Evolutionary conservation across 345 rosid species (phyloP).

Genomic region (Capsella bursapastoris): DNA sequence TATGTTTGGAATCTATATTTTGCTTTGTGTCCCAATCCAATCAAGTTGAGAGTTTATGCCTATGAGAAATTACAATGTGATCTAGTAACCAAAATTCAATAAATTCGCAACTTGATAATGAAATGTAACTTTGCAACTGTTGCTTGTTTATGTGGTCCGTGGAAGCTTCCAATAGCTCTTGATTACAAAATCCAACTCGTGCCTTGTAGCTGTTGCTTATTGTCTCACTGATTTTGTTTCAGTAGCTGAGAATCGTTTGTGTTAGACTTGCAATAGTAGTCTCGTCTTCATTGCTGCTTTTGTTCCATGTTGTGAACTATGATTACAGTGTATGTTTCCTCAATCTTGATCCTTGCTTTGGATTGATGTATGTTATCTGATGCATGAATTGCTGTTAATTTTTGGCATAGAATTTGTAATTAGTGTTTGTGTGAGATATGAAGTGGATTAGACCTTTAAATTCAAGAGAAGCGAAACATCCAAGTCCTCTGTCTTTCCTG

Average conservation of each 20-base stretch:
- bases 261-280: not conserved
- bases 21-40: too few relatives aligned
- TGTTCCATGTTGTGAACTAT: not conserved
- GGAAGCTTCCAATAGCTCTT: not conserved
- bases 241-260: not conserved
- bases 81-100: not conserved
- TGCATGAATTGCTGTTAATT: not conserved
- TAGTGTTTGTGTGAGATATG: too few relatives aligned
- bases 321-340: not conserved
- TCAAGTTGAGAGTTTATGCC: not conserved
- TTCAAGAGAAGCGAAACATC: too few relatives aligned
- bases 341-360: too few relatives aligned
- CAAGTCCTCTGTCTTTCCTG: too few relatives aligned
- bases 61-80: not conserved
- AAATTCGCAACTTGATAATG: not conserved
- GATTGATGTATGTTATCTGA: not conserved
- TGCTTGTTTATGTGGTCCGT: not conserved
- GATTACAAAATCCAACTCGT: not conserved
- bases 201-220: too few relatives aligned
- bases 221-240: not conserved
- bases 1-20: constrained; percentile 12
- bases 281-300: not conserved
- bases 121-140: not conserved
- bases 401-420: not conserved
- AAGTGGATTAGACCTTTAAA: too few relatives aligned